Conservation (phyloP, 345 rosid genomes). For the Salix udensis region DNA sequence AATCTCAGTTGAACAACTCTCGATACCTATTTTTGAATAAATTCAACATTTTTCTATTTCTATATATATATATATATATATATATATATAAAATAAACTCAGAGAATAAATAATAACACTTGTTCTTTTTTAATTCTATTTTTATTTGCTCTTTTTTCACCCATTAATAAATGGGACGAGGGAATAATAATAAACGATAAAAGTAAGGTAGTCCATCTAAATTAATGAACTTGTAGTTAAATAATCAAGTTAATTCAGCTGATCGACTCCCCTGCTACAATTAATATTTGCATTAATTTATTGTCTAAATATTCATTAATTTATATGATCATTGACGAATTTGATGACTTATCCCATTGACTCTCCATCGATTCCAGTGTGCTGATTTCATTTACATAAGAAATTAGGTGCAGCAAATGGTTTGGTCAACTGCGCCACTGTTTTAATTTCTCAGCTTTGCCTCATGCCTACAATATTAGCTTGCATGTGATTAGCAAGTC, state of each 20-base stretch:
- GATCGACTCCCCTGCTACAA: background rate
- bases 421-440: constrained; percentile 26
- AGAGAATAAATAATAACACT: no score
- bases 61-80: no score
- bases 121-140: no score
- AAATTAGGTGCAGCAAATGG: background rate
- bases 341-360: background rate
- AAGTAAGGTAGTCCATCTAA: no score
- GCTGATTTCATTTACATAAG: constrained; percentile 10
- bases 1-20: no score
- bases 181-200: no score
- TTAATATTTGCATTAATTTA: background rate
- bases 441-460: background rate
- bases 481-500: background rate
- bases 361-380: background rate
- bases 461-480: background rate
- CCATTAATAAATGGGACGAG: no score
- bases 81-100: no score
- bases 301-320: background rate
- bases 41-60: no score
- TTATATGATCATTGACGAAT: background rate
- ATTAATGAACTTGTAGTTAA: background rate
- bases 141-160: no score
- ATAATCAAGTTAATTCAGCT: background rate
- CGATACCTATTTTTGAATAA: no score